Percentiles rank a stretch among this genome's conserved stretches.
These are phyloP conservation scores for Flaveria brownii DNA, from an alignment of 129 eudicot species.

Conservation along the genomic window DNA sequence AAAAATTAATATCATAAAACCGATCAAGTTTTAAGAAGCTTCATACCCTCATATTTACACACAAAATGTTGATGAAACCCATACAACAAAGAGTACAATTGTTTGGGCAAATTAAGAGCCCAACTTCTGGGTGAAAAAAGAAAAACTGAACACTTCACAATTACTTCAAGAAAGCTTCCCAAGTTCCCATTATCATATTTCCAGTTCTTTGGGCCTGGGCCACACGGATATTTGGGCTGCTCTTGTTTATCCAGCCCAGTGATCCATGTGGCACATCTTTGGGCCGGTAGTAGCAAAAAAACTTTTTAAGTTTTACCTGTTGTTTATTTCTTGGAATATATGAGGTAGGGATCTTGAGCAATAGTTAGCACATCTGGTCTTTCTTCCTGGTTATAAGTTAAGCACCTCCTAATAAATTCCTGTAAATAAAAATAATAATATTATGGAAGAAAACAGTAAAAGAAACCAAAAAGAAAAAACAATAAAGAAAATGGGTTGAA, in stretches of 20 bases:
- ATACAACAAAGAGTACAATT: slow-evolving; percentile 30
- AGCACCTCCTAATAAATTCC: slow-evolving; percentile 88
- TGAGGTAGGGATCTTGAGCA: slow-evolving; percentile 84
- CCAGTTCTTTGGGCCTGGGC: slow-evolving; percentile 14
- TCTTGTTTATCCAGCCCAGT: slow-evolving; percentile 21
- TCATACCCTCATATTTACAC: slow-evolving; percentile 24
- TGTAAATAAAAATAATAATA: slow-evolving; percentile 34
- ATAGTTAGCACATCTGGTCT: slow-evolving; percentile 85
- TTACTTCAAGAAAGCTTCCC: slow-evolving; percentile 13
- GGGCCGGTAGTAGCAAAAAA: slow-evolving; percentile 6
- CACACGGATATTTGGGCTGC: background rate
- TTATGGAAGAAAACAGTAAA: background rate
- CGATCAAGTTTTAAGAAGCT: slow-evolving; percentile 1
- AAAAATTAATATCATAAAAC: background rate
- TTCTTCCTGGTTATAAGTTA: slow-evolving; percentile 87
- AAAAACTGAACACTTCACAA: slow-evolving; percentile 31
- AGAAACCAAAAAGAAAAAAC: background rate
- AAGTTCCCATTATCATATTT: background rate
- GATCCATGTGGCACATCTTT: background rate
- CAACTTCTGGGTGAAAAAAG: slow-evolving; percentile 21
- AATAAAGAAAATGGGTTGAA: background rate
- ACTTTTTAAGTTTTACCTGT: background rate
- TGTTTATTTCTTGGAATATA: slow-evolving; percentile 67
- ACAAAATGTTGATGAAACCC: slow-evolving; percentile 17
- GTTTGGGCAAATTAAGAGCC: slow-evolving; percentile 19